Evolutionary conservation across 495 filamentous ascomycete species (phyloP), one percentile per base, ranked within the genome.

Genomic region (Parathielavia appendiculata): DNA sequence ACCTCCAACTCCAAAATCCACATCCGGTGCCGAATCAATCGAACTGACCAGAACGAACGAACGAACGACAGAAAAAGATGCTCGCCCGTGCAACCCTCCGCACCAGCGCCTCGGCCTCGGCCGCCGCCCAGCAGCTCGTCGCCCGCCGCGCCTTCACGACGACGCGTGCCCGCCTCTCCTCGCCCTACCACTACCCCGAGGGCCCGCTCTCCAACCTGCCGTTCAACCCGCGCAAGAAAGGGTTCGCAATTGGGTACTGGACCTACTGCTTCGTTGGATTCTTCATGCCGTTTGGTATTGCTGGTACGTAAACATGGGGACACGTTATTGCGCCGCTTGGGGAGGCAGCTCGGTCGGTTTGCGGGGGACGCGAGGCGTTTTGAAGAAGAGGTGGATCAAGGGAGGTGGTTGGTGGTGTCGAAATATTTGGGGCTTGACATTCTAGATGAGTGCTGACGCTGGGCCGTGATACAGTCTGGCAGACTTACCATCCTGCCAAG

Each of bases 121-220:
- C 54, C 26, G 23, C 53, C 19, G 76, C 78, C 63, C 72, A 78
- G 63, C 83, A 83, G 72, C 78, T 80, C 73, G 69, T 91, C 75
- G 83, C 86, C 81, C 90, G 92, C 78, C 92, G 93, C 70, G 91
- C 88, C 76, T 95, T 98, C 84, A 86, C 90, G 75, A 85, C 90
- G 71, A 95, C 92, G 71, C 87, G 89, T 63, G 76, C 87, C 72
- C 92, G 88, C 75, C 76, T 93, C 64, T 83, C 82, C 58, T 93
- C 90, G 69, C 91, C 91, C 30, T 95, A 95, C 83, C 93, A 98
- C 81, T 98, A 98, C 79, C 88, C 92, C 60, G 95, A 97, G 81
- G 95, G 93, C 54, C 93, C 95, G 66, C 85, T 85, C 70, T 85
- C 82, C 79, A 97, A 96, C 81, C 77, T 98, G 59, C 93, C 93